Conservation (phyloP, 2,329 filamentous ascomycete species). For the Dissoconium aciculare region DNA sequence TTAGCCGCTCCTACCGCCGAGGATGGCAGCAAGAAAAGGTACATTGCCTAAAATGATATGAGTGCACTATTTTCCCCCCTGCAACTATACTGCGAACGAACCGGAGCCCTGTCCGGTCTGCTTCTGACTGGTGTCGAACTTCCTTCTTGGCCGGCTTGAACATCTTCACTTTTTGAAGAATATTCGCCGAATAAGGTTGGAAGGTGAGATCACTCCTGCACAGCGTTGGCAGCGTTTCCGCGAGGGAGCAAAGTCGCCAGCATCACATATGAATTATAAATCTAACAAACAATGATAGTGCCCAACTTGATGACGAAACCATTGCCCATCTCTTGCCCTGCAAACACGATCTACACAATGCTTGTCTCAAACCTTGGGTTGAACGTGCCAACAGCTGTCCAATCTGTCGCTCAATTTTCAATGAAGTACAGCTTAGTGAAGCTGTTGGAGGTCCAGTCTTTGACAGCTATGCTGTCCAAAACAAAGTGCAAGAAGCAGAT, state of each 20-base stretch:
- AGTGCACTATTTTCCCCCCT: conserved; percentile 11
- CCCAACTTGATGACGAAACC: conserved; percentile 32
- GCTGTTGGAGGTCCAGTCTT: conserved; percentile 49
- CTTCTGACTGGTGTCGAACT: conserved; percentile 18
- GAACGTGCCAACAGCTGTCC: conserved; percentile 96
- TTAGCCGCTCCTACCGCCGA: conserved; percentile 12
- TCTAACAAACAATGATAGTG: conserved; percentile 18
- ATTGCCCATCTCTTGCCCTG: conserved; percentile 57
- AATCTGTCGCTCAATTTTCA: conserved; percentile 85
- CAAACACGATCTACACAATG: conserved; percentile 82
- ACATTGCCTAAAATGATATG: conserved; percentile 16
- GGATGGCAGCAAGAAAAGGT: conserved; percentile 20
- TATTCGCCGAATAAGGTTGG: conserved; percentile 27
- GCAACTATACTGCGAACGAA: too few relatives aligned
- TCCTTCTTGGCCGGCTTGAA: conserved; percentile 28
- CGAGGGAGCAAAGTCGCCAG: too few relatives aligned
- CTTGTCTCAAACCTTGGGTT: conserved; percentile 85
- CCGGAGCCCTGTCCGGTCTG: too few relatives aligned
- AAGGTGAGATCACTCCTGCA: conserved; percentile 25
- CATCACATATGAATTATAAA: too few relatives aligned
- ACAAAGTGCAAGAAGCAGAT: conserved; percentile 80
- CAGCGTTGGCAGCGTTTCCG: too few relatives aligned
- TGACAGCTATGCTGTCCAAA: conserved; percentile 52
- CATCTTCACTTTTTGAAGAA: conserved; percentile 15
- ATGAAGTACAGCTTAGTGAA: conserved; percentile 72